Evolutionary conservation across 306 rosid species (phyloP), one percentile per base, ranked within the genome.

Genomic region (Trifolium repens): DNA sequence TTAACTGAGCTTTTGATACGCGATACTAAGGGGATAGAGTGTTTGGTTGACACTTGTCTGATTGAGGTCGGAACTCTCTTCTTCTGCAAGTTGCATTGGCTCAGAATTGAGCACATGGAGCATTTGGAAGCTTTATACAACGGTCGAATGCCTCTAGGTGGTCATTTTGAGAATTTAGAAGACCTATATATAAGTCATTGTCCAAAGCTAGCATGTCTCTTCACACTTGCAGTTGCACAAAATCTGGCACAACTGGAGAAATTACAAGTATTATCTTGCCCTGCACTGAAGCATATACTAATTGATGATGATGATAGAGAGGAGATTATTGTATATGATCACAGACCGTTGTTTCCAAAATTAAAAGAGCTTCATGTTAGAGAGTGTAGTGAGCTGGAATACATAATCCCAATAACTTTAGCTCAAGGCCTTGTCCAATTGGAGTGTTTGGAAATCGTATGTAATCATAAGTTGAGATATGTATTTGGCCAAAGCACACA

Each of bases 401-500:
- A 77, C 27, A 13, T 72, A 42, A 47, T 82, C 37, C 82, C 76
- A 49, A 43, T 67, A 19, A 30, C 67, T 30, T 78, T 61, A 10
- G 69, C 79, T 22, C 64, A 73, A 2, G 69, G 53, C n/a, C 80
- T 78, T 53, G 34, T 11, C 5, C 74, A 47, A 10, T n/a, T 82
- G 24, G 80, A 82, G 46, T 5, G 16, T 49, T 58, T 82, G 26
- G 12, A 22, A 1, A 22, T 82, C 43, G 16, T 6, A 4, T 0
- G 11, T 0, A 42, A 52, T 9, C 0, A 5, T 2, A 4, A 54
- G 49, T 7, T 82, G 68, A 62, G 47, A 53, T 63, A 62, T 3
- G 12, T 82, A 42, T 82, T 82, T 12, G 71, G 70, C 24, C 65
- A 58, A 60, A 5, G 44, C 43, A 34, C 26, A 40, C 52, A 4